Conservation (phyloP, 495 filamentous ascomycete species). For the Tuber aestivum region DNA sequence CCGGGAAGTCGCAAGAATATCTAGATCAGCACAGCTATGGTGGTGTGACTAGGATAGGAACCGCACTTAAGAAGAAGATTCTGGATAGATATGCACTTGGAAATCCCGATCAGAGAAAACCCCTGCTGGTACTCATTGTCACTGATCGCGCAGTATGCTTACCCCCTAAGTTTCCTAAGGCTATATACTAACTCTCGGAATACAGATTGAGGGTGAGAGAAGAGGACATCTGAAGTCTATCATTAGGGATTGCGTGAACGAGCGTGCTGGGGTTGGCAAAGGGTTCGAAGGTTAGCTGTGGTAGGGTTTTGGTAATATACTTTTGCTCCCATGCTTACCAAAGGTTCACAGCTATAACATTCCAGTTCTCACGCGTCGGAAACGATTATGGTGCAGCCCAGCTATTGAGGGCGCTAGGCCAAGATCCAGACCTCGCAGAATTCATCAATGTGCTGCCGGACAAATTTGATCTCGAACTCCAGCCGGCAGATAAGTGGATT, state of each 20-base stretch:
- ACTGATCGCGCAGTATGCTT: constrained; percentile 14
- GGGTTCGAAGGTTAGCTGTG: no score
- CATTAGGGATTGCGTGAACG: constrained; percentile 43
- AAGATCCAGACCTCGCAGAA: constrained; percentile 52
- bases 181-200: background rate
- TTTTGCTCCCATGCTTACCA: constrained; percentile 26
- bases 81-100: constrained; percentile 51
- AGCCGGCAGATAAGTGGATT: background rate
- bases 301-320: background rate
- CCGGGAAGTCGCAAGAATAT: constrained; percentile 28
- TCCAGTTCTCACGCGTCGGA: constrained; percentile 66
- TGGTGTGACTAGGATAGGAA: constrained; percentile 61
- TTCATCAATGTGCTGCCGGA: constrained; percentile 48
- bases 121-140: constrained; percentile 15
- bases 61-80: constrained; percentile 55
- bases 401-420: constrained; percentile 57
- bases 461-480: background rate
- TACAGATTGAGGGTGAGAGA: constrained; percentile 58
- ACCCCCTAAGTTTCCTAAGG: no score
- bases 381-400: constrained; percentile 58
- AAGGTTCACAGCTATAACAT: constrained; percentile 50
- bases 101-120: constrained; percentile 18
- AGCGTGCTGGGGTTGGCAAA: background rate
- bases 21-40: constrained; percentile 49
- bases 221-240: constrained; percentile 51